Base-by-base conservation (phyloP, 441 rosid species). In the Lepidium campestre region DNA sequence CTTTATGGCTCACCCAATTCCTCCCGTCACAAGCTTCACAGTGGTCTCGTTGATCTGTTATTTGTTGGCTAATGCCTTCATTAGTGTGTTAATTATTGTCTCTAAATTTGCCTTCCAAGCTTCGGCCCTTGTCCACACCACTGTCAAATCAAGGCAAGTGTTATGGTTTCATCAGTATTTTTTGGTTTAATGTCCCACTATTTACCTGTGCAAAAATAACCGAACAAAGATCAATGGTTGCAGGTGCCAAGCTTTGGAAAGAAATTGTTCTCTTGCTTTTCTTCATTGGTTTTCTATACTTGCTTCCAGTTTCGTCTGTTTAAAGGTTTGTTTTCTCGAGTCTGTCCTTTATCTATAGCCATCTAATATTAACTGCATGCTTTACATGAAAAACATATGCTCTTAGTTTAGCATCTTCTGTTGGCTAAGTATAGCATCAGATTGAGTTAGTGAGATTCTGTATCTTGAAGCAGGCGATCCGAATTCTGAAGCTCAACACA, bases 51-150 rank as follows among this genome's bases (percentile, higher is more conserved):
- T 80, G 31, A 66, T 91, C 19, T 91, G 98, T 79, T 90, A 88
- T 77, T 40, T 91, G 18, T 66, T 88, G 57, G 94, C 97, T 75
- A 91, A 90, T 77, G 98, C 97, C 36, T 65, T 65, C 71, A 69
- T 85, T 53, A 74, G 82, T 68, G 71, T 91, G 34, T 76, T 95
- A 71, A 59, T 81, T 71, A 48, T 83, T 76, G 79, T 81, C 74
- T 86, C 97, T 62, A 92, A 86, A 70, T 58, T 80, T 74, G 65
- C 78, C 75, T 91, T 91, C 81, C 87, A 89, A 79, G 81, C 76
- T 68, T 86, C 78, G 49, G 98, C 98, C 20, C 62, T 80, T 39
- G 25, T 83, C 55, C 93, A 89, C 75, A 83, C 82, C 37, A 75
- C 84, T 78, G 27, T 94, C 61, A 88, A 80, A 78, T 80, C 79